A percentile compares a stretch with the other conserved stretches of the same genome.
Conservation (phyloP, 192 early-diverging fungal species). For the Martensiomyces pterosporus region DNA sequence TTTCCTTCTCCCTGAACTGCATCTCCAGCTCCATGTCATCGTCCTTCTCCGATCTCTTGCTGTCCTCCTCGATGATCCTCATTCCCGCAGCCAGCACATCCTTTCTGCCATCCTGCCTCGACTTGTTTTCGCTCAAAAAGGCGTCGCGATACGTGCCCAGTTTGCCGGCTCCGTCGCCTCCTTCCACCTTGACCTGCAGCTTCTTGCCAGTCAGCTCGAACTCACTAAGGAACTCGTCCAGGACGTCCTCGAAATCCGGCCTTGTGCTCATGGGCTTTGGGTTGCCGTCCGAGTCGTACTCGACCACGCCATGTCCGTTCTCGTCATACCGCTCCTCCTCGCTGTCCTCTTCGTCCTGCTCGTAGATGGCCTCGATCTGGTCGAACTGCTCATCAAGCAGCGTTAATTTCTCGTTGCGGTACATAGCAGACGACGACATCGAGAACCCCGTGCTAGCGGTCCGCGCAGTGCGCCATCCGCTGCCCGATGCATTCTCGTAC, state of each 20-base stretch:
- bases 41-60: slow-evolving; percentile 15
- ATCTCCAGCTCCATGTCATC: slow-evolving; percentile 50
- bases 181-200: slow-evolving; percentile 64
- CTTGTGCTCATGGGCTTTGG: slow-evolving; percentile 53
- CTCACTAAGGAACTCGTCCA: slow-evolving; percentile 74
- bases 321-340: slow-evolving; percentile 53
- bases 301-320: slow-evolving; percentile 50
- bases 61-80: slow-evolving; percentile 31
- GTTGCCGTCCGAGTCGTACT: slow-evolving; percentile 54
- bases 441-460: slow-evolving; percentile 63
- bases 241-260: slow-evolving; percentile 68
- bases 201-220: slow-evolving; percentile 71
- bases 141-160: slow-evolving; percentile 59
- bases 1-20: slow-evolving; percentile 55
- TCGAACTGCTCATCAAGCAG: slow-evolving; percentile 95
- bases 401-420: slow-evolving; percentile 84
- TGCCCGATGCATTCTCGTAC: background rate
- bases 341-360: slow-evolving; percentile 24
- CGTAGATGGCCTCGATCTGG: slow-evolving; percentile 56
- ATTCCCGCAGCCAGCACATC: slow-evolving; percentile 21
- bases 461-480: slow-evolving; percentile 42
- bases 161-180: slow-evolving; percentile 56
- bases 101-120: slow-evolving; percentile 38
- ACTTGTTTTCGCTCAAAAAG: slow-evolving; percentile 27
- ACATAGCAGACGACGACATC: slow-evolving; percentile 92